These are phyloP conservation scores for Karstenula rhodostoma DNA, from an alignment of 2,329 filamentous ascomycete genomes.

Conservation along the genomic window DNA sequence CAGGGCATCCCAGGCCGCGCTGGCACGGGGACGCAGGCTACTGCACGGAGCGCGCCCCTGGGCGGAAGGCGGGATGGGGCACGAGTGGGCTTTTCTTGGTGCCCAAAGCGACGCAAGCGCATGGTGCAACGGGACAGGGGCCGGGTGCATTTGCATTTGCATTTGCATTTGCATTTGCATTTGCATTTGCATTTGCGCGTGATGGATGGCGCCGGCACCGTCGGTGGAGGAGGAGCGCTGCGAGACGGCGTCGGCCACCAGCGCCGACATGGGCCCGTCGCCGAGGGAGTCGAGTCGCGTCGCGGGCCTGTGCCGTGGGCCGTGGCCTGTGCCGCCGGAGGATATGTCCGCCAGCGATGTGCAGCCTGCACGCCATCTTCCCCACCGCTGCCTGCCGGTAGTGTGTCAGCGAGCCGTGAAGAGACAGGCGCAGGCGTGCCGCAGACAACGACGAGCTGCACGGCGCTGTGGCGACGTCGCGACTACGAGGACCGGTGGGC, in stretches of 20 bases:
- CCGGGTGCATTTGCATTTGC: conserved; percentile 14
- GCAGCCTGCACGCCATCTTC: conserved; percentile 3
- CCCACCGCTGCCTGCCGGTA: background rate
- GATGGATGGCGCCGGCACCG: conserved; percentile 20
- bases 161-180: too few relatives aligned
- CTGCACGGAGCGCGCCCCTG: conserved; percentile 38
- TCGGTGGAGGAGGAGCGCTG: background rate
- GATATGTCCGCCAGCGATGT: conserved; percentile 1
- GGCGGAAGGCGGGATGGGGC: conserved; percentile 40
- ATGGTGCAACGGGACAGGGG: conserved; percentile 29
- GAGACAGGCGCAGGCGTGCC: background rate
- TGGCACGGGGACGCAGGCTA: conserved; percentile 32
- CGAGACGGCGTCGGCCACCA: background rate
- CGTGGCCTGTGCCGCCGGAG: background rate
- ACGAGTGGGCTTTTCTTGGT: conserved; percentile 17
- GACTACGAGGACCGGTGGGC: too few relatives aligned
- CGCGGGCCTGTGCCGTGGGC: background rate
- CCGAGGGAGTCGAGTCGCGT: background rate
- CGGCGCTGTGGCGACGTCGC: background rate
- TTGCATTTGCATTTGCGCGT: conserved; percentile 24
- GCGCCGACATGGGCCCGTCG: background rate
- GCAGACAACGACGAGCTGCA: background rate
- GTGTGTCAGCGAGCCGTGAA: background rate
- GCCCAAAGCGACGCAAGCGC: conserved; percentile 35
- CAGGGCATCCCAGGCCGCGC: conserved; percentile 20